These are phyloP conservation scores for Ustilago lituana DNA, from an alignment of 1,284 basidiomycete species.

Conservation along the genomic window DNA sequence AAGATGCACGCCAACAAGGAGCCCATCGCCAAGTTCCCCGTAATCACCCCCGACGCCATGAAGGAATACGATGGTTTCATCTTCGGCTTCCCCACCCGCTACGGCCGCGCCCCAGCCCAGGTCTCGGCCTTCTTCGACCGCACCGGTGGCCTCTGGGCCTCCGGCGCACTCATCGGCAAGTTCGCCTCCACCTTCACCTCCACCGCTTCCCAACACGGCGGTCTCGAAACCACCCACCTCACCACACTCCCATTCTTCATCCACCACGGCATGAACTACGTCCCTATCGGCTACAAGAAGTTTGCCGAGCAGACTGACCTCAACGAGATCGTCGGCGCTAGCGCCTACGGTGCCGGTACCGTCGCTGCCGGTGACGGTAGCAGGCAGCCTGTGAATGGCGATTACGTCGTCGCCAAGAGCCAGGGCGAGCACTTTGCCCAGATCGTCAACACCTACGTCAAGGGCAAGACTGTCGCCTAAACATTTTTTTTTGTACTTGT, in stretches of 20 bases:
- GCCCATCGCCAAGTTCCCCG: constrained; percentile 74
- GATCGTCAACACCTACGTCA: constrained; percentile 50
- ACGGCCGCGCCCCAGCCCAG: constrained; percentile 70
- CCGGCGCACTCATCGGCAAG: constrained; percentile 80
- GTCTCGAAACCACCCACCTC: constrained; percentile 55
- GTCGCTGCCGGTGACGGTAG: constrained; percentile 52
- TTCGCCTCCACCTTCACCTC: constrained; percentile 76
- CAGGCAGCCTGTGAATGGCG: constrained; percentile 41
- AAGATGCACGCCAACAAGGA: constrained; percentile 77
- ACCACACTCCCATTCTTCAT: constrained; percentile 58
- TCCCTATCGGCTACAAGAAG: constrained; percentile 41
- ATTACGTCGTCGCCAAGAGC: constrained; percentile 40
- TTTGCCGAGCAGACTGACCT: constrained; percentile 36
- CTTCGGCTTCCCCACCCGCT: constrained; percentile 72
- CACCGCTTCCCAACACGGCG: constrained; percentile 71
- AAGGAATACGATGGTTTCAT: constrained; percentile 71
- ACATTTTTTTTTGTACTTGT: no score
- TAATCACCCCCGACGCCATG: constrained; percentile 76
- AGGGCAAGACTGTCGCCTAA: constrained; percentile 39
- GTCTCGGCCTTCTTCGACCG: constrained; percentile 75
- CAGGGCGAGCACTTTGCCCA: constrained; percentile 54
- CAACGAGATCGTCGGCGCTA: constrained; percentile 38
- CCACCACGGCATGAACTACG: constrained; percentile 57
- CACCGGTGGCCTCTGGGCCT: constrained; percentile 79
- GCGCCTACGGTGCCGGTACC: constrained; percentile 54